phyloP scores from a whole-genome alignment of 2,329 filamentous ascomycete species.

The Colletotrichum sp. region DNA sequence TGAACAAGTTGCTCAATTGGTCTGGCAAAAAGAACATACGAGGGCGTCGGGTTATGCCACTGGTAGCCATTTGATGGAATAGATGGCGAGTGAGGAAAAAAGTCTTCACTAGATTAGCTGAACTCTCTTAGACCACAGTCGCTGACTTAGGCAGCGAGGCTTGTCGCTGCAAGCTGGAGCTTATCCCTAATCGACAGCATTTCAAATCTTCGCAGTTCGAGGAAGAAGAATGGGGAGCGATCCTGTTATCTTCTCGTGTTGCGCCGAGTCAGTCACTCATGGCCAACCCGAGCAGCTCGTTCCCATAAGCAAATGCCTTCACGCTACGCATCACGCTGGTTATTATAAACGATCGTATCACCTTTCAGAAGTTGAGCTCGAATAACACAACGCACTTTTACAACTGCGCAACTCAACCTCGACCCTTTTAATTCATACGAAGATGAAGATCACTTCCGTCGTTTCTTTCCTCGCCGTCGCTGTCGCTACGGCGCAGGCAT shows the following conservation, averaged over 20 bases:
- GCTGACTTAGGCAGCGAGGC: not conserved
- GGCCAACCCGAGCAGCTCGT: not conserved
- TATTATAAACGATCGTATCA: not conserved
- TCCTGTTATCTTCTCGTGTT: not conserved
- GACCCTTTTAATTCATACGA: not conserved
- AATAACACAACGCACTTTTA: not conserved
- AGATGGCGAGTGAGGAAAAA: not conserved
- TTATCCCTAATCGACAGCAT: not conserved
- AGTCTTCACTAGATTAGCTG: not conserved
- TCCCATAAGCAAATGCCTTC: not conserved
- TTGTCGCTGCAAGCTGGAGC: not conserved
- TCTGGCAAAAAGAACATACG: not conserved
- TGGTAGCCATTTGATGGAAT: not conserved
- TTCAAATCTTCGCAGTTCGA: not conserved
- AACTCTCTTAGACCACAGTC: not conserved
- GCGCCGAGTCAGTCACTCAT: not conserved
- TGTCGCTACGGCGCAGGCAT: not conserved
- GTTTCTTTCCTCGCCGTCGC: not conserved
- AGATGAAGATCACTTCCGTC: not conserved
- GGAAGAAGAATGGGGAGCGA: not conserved
- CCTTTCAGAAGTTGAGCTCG: not conserved
- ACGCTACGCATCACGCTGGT: not conserved
- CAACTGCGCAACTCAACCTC: not conserved
- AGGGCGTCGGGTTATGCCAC: not conserved
- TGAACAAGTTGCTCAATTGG: not conserved